These are phyloP conservation scores for Suillus ampliporus DNA, from an alignment of 768 basidiomycete species.

Conservation along the genomic window DNA sequence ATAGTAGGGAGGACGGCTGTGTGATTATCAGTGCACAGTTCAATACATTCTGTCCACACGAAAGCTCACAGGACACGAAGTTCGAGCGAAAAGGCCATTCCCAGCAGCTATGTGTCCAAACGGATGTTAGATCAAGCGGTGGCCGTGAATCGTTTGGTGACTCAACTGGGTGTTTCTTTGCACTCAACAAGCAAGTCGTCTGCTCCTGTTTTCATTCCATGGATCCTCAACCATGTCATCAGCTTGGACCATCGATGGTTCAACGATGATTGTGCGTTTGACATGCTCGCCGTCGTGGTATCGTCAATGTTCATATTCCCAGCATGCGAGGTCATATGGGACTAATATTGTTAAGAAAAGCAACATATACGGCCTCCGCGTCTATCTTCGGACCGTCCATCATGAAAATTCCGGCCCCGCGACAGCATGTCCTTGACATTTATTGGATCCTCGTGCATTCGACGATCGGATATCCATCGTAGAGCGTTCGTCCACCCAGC, in stretches of 20 bases:
- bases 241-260: slow-evolving; percentile 50
- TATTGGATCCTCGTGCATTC: slow-evolving; percentile 6
- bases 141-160: neutral
- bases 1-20: slow-evolving; percentile 60
- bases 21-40: slow-evolving; percentile 12
- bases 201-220: slow-evolving; percentile 48
- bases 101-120: slow-evolving; percentile 55
- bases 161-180: slow-evolving; percentile 46
- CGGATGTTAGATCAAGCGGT: slow-evolving; percentile 1
- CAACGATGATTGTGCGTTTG: slow-evolving; percentile 12
- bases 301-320: slow-evolving; percentile 4
- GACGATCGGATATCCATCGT: slow-evolving; percentile 8
- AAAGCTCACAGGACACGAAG: slow-evolving; percentile 47
- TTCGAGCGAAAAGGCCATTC: slow-evolving; percentile 67
- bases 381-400: slow-evolving; percentile 9
- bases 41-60: neutral
- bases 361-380: slow-evolving; percentile 15
- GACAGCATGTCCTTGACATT: slow-evolving; percentile 4
- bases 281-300: slow-evolving; percentile 13
- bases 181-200: slow-evolving; percentile 55
- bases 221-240: slow-evolving; percentile 55
- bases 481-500: neutral
- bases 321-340: slow-evolving; percentile 14
- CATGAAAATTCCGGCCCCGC: slow-evolving; percentile 8
- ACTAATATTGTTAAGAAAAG: slow-evolving; percentile 4